Evolutionary conservation across 257 asterid genomes (phyloP).

Genomic region (Plantago ovata): DNA sequence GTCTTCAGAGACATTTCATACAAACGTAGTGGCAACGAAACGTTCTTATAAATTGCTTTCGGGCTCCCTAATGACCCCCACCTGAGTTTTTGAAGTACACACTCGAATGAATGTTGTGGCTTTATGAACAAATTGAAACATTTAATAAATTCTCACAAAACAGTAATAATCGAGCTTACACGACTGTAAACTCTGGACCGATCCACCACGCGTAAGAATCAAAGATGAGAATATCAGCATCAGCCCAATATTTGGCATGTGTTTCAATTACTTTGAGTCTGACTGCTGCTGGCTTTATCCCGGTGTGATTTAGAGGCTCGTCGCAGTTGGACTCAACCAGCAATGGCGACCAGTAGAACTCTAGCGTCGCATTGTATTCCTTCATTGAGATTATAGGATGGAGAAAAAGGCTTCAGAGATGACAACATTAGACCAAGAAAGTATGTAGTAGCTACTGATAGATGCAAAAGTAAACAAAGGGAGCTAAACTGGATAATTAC

Average conservation of each 20-base stretch:
- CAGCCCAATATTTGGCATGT: slow-evolving; percentile 70
- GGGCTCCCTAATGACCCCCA: slow-evolving; percentile 52
- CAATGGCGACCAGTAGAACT: slow-evolving; percentile 82
- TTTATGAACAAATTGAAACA: neutral
- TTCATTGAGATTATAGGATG: slow-evolving; percentile 13
- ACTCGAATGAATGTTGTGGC: neutral
- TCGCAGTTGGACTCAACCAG: slow-evolving; percentile 83
- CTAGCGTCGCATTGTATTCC: slow-evolving; percentile 75
- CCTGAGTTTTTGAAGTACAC: slow-evolving; percentile 17
- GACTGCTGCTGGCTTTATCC: slow-evolving; percentile 38
- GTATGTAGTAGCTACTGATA: no score
- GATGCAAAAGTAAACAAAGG: neutral
- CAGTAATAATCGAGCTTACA: slow-evolving; percentile 39
- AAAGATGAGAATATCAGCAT: slow-evolving; percentile 77
- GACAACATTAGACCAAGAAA: neutral
- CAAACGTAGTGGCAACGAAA: slow-evolving; percentile 21
- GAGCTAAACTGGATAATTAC: slow-evolving; percentile 26
- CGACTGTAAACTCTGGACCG: slow-evolving; percentile 40
- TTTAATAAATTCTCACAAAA: neutral
- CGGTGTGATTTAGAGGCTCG: slow-evolving; percentile 40
- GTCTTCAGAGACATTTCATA: slow-evolving; percentile 50
- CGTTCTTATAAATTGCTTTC: slow-evolving; percentile 38
- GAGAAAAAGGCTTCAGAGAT: neutral
- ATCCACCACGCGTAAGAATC: slow-evolving; percentile 78
- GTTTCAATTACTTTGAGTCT: slow-evolving; percentile 51